Evolutionary conservation across 2,329 filamentous ascomycete species (phyloP), one percentile per base, ranked within the genome.

Genomic region (Fusarium floridanum): DNA sequence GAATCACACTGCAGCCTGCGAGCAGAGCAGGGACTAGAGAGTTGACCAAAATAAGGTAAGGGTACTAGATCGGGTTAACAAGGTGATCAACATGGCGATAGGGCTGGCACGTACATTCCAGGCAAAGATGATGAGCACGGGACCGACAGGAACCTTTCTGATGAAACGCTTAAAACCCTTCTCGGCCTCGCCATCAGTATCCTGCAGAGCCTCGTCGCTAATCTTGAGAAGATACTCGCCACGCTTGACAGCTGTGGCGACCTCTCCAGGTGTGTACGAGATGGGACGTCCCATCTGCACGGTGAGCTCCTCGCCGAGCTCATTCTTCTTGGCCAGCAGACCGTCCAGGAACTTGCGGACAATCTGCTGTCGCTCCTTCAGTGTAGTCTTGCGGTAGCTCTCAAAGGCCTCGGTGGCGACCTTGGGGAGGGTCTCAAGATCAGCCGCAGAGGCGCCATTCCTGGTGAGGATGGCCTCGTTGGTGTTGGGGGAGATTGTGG

Each of bases 231-330:
- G 86, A 81, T 97, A 97, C 80, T 97, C 91, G 74, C 92, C 94
- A 73, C 96, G 91, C 85, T 93, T 94, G 75, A 97, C 90, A 9
- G 95, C 95, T 17, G 96, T 98, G 34, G 90, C 85, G 76, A 98
- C 89, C 85, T 98, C 96, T 76, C 91, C 95, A 56, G 89, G 91
- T 0, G 94, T 94, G 82, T 96, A 98, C 41, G 93, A 90, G 79
- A 98, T 98, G 37, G 96, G 96, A 22, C 96, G 90, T 48, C 96
- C 96, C 95, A 98, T 98, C 86, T 98, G 95, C 81, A 94, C 92
- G 0, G 95, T 98, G 69, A 98, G 86, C 82, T 98, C 95, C 76
- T 91, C 89, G 7, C 93, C 95, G 37, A 98, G 87, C 72, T 91
- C 93, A 91, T 97, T 93, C 82, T 95, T 90, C 81, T 91, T 92